Conservation (phyloP, 176 grass and related monocot genomes). For the Carex littledalei region DNA sequence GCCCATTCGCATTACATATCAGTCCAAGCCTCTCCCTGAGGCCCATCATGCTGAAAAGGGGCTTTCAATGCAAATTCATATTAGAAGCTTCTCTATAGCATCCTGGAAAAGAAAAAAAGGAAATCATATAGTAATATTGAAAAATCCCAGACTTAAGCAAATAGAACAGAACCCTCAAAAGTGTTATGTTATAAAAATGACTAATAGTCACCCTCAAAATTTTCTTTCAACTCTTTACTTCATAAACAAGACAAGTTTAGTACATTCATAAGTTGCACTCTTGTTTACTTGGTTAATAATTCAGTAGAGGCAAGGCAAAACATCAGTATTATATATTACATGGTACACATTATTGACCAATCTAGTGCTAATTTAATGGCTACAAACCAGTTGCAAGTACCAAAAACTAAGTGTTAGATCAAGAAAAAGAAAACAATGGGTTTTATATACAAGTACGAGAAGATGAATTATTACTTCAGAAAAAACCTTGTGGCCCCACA, state of each 20-base stretch:
- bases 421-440: not conserved
- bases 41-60: conserved; percentile 75
- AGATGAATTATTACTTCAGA: not conserved
- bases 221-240: no score
- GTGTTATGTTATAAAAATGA: no score
- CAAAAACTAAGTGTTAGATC: not conserved
- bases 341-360: not conserved
- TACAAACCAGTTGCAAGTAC: not conserved
- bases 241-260: no score
- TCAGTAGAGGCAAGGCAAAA: not conserved
- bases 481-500: not conserved
- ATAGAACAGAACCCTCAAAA: no score
- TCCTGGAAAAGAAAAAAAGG: conserved; percentile 30
- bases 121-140: not conserved
- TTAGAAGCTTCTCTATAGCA: conserved; percentile 83
- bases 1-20: conserved; percentile 30
- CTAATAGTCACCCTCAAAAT: no score
- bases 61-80: conserved; percentile 35
- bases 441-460: not conserved
- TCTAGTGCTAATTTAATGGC: not conserved
- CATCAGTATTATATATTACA: not conserved
- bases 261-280: no score
- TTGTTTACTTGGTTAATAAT: not conserved
- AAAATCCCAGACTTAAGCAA: not conserved
- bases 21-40: conserved; percentile 81